Evolutionary conservation across 2,329 filamentous ascomycete genomes (phyloP), one percentile per base, ranked within the genome.

Genomic region (Aspergillus fijiensis): DNA sequence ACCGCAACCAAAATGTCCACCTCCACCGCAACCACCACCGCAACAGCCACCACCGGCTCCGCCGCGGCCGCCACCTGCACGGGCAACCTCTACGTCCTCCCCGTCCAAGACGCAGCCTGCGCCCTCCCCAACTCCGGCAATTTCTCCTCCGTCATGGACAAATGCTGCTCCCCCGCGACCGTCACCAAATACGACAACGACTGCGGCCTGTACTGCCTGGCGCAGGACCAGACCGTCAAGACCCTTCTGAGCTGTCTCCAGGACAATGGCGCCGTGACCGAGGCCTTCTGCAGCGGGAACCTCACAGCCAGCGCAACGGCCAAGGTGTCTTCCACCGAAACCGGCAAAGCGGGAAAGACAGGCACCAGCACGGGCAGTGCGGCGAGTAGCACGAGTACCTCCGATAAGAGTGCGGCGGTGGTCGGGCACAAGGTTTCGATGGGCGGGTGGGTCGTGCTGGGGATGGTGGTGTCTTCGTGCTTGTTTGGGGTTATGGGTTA

Each of bases 151-250:
- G 73, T 80, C 60, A 77, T 82, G 75, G 60, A 73, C 47, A 65
- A 70, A 23, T 84, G 82, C 77, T 84, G 82, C 67, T 72, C 74
- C 11, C 63, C 73, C 10, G 78, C 81, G 55, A 69, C 76, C 23
- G 74, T 83, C 29, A 69, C 79, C 52, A 71, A 72, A 63, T 84
- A 83, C 77, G 73, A 79, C 67, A 66, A 77, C 68, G 71, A 76
- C 66, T 84, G 82, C 73, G 80, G 79, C 16, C 65, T 83, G 60
- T 84, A 83, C 79, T 84, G 82, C 65, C 77, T 79, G 16, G 79
- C 78, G 0, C 68, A 72, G 47, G 77, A 67, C 49, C 79, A 81
- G 63, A 70, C 65, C 23, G 67, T 79, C 54, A 58, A 63, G 11
- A 65, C 73, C 4, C 67, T 81, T 35, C 67, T 68, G 4, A 33